These are phyloP conservation scores for Daldinia childiae DNA, from an alignment of 495 filamentous ascomycete genomes.

Conservation along the genomic window DNA sequence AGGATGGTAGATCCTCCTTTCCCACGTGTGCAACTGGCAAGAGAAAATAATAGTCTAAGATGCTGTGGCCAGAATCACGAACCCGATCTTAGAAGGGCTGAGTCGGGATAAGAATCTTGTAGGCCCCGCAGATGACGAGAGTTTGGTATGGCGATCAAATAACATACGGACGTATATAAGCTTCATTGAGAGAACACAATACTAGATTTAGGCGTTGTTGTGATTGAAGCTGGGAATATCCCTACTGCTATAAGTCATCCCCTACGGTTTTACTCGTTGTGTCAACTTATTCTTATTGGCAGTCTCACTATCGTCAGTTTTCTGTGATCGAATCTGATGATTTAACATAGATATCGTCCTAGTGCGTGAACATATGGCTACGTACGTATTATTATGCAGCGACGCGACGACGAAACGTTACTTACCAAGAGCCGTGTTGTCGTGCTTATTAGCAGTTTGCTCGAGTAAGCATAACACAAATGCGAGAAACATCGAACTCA, in stretches of 20 bases:
- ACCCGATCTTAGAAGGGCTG: neutral
- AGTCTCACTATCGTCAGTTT: neutral
- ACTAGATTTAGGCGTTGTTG: neutral
- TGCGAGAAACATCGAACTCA: neutral
- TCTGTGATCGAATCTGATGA: neutral
- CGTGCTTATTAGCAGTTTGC: neutral
- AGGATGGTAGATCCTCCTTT: conserved; percentile 7
- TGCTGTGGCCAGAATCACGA: neutral
- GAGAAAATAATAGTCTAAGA: neutral
- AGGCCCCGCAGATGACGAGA: neutral
- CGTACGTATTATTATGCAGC: neutral
- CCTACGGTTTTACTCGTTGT: neutral
- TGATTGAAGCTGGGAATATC: neutral
- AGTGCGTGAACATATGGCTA: neutral
- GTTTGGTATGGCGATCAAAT: neutral
- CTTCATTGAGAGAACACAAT: neutral
- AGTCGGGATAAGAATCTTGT: neutral
- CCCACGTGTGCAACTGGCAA: neutral
- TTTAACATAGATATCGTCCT: neutral
- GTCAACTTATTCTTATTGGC: neutral
- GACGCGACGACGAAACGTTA: neutral
- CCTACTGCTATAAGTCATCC: neutral
- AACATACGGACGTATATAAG: conserved; percentile 1
- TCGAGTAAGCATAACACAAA: neutral
- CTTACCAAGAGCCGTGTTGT: neutral